Percentiles rank a stretch among this genome's conserved stretches.
These are phyloP conservation scores for Aspergillus sp. DNA, from an alignment of 2,329 filamentous ascomycete genomes.

Conservation along the genomic window DNA sequence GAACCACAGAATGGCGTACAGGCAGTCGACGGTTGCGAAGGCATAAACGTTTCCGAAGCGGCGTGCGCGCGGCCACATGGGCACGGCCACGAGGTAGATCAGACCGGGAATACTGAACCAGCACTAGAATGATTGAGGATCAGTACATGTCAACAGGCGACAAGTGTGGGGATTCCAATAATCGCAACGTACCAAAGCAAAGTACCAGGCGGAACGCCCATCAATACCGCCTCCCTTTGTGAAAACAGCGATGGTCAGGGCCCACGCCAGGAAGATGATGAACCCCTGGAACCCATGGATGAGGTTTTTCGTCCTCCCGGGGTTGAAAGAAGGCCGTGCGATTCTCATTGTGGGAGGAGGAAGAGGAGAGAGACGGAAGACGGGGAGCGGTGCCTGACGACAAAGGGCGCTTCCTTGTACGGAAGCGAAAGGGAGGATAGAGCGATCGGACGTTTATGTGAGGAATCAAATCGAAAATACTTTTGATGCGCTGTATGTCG, in stretches of 20 bases:
- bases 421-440: constrained; percentile 2
- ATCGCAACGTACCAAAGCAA: constrained; percentile 54
- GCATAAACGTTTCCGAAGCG: constrained; percentile 63
- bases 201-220: constrained; percentile 58
- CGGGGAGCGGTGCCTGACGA: constrained; percentile 21
- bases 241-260: constrained; percentile 60
- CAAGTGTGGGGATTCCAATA: not conserved
- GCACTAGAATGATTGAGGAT: constrained; percentile 47
- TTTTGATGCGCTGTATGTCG: not conserved
- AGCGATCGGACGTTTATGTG: not conserved
- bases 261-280: constrained; percentile 60
- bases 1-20: constrained; percentile 61
- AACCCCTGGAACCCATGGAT: constrained; percentile 57
- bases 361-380: constrained; percentile 2
- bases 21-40: constrained; percentile 57
- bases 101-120: constrained; percentile 61
- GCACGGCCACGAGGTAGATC: constrained; percentile 61
- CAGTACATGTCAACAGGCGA: not conserved
- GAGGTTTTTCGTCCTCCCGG: constrained; percentile 58
- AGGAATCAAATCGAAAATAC: not conserved
- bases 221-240: constrained; percentile 57
- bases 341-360: constrained; percentile 26
- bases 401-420: constrained; percentile 14
- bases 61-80: constrained; percentile 61
- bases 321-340: constrained; percentile 41